Evolutionary conservation across 208 protist species (phyloP).

Genomic region (Angomonas deanei): DNA sequence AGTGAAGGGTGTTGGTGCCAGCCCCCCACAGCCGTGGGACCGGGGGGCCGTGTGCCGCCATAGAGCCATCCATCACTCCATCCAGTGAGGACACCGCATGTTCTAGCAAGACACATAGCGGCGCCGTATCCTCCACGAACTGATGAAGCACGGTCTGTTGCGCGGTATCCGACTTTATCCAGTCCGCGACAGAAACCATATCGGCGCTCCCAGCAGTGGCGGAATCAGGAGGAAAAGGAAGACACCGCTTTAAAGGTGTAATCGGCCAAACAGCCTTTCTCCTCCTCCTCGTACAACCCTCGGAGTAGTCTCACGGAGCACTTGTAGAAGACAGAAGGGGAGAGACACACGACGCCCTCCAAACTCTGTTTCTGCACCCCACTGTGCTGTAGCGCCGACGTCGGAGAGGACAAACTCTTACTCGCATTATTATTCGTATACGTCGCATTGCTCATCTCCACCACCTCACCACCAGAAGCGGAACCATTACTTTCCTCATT

Average conservation of each 20-base stretch:
- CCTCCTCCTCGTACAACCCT: constrained; percentile 1
- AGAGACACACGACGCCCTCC: not conserved
- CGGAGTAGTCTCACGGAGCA: not conserved
- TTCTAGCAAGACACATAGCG: too few relatives aligned
- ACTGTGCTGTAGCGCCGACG: too few relatives aligned
- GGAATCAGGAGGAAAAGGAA: too few relatives aligned
- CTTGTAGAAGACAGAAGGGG: not conserved
- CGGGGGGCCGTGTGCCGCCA: constrained; percentile 1
- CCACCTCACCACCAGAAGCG: not conserved
- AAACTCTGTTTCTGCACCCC: not conserved
- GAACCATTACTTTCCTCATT: not conserved
- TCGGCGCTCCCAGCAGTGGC: not conserved
- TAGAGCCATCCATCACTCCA: too few relatives aligned
- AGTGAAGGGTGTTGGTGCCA: constrained; percentile 23
- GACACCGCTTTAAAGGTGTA: not conserved
- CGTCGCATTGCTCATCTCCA: too few relatives aligned
- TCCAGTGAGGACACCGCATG: too few relatives aligned
- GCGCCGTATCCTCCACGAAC: too few relatives aligned
- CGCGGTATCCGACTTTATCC: too few relatives aligned
- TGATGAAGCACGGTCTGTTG: too few relatives aligned
- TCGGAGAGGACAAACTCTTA: too few relatives aligned
- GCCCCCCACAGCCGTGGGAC: constrained; percentile 38
- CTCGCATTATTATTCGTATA: too few relatives aligned
- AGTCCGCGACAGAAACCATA: too few relatives aligned
- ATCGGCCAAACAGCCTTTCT: not conserved